Evolutionary conservation across 2,329 filamentous ascomycete species (phyloP), one percentile per base, ranked within the genome.

Genomic region (Anisogramma anomala): DNA sequence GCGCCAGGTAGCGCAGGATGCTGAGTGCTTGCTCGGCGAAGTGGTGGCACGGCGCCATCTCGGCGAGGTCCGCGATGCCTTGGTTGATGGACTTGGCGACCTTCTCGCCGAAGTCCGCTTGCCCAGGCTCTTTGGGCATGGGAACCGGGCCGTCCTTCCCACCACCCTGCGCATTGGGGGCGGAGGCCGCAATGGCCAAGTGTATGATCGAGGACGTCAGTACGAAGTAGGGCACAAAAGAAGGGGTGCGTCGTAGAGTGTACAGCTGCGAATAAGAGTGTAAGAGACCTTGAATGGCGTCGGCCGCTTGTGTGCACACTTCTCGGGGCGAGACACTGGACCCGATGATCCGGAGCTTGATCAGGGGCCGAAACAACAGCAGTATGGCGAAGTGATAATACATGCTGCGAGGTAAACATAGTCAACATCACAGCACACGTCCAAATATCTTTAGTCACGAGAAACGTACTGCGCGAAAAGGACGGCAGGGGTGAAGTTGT

Each of bases 401-500:
- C 77, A 83, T 79, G 55, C 76, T 79, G 44, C 5, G 9, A 3
- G 9, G 36, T 13, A 45, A 39, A 14, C 5, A 3, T 6, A 11
- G 27, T 44, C 39, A 51, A 49, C 38, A 35, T 41, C 20, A 18
- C 9, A 23, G 8, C 11, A n/a, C 17, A 45, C 5, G 35, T 27
- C 10, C 26, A 26, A 18, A 10, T 15, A 25, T 3, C 19, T 6
- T 11, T 11, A 10, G 22, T 5, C 7, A 3, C 4, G 1, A 14
- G 17, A 7, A 3, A 69, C 82, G 66, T 65, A 85, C 82, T 86
- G 82, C 27, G 82, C 71, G 46, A 83, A 79, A 15, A 87, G 61
- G 26, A 85, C 79, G 33, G 83, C 77, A 9, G 82, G 81, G 3
- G 81, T 80, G 39, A 82, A 82, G 49, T 79, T 82, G 45, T 81